Conservation (phyloP, 2,329 filamentous ascomycete species). For the Colletotrichum theobromicola region DNA sequence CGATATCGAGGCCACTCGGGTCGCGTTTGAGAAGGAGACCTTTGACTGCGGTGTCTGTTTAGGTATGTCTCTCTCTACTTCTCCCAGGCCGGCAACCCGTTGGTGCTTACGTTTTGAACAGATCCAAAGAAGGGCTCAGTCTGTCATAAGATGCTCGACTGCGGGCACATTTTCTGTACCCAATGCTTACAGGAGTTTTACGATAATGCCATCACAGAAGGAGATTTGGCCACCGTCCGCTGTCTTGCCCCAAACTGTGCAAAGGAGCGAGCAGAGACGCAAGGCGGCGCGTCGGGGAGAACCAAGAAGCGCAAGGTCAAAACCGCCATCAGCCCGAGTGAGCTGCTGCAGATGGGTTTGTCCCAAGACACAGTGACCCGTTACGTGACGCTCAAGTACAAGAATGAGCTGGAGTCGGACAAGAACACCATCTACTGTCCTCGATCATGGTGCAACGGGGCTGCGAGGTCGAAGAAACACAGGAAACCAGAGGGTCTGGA, state of each 20-base stretch:
- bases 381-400: conserved; percentile 90
- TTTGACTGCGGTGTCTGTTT: conserved; percentile 90
- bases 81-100: neutral
- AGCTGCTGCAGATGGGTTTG: conserved; percentile 80
- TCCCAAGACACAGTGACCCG: conserved; percentile 77
- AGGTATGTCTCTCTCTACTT: conserved; percentile 46
- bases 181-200: conserved; percentile 91
- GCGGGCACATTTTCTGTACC: conserved; percentile 89
- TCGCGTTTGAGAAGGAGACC: conserved; percentile 80
- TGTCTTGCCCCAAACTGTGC: conserved; percentile 84
- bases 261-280: conserved; percentile 56
- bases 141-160: conserved; percentile 84
- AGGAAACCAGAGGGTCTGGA: conserved; percentile 73
- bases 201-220: conserved; percentile 84
- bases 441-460: conserved; percentile 88
- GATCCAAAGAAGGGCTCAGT: conserved; percentile 87
- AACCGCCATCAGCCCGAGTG: conserved; percentile 77
- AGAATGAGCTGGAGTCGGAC: conserved; percentile 89
- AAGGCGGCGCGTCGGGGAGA: conserved; percentile 27
- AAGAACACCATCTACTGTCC: conserved; percentile 94
- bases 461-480: conserved; percentile 77
- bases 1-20: conserved; percentile 75
- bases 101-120: conserved; percentile 30
- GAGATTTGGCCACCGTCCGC: conserved; percentile 78
- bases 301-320: conserved; percentile 63